phyloP scores from a whole-genome alignment of 768 basidiomycete genomes.

The Serendipita sp. region DNA sequence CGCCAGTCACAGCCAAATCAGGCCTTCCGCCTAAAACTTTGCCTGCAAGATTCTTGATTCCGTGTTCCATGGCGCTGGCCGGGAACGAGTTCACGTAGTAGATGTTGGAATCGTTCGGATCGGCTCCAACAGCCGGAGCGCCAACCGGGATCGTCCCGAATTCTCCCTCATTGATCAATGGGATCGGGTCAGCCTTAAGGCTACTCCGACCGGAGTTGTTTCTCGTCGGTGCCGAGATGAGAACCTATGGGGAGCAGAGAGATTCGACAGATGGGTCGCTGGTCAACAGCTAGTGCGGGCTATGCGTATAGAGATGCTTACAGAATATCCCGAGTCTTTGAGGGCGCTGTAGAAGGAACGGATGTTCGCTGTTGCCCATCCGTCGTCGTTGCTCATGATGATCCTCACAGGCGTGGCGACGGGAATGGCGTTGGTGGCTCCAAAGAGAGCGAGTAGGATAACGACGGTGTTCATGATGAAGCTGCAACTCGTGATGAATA shows the following conservation, averaged over 20 bases:
- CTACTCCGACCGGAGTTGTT: constrained; percentile 33
- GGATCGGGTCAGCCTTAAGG: constrained; percentile 20
- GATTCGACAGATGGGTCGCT: no score
- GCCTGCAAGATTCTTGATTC: constrained; percentile 31
- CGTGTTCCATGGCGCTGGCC: constrained; percentile 24
- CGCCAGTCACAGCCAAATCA: constrained; percentile 31
- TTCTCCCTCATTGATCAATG: constrained; percentile 19
- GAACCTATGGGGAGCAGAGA: constrained; percentile 13
- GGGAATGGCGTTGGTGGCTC: constrained; percentile 8
- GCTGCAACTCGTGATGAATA: not conserved
- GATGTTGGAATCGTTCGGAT: constrained; percentile 23
- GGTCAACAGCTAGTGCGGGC: not conserved
- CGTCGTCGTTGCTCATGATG: constrained; percentile 22
- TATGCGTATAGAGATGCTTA: constrained; percentile 12
- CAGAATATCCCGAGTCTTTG: constrained; percentile 24
- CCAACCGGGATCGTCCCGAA: constrained; percentile 27
- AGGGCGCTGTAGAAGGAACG: constrained; percentile 27
- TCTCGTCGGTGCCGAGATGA: constrained; percentile 30
- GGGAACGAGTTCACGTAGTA: constrained; percentile 30
- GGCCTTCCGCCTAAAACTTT: constrained; percentile 23
- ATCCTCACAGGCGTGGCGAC: constrained; percentile 13
- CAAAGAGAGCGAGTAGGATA: not conserved
- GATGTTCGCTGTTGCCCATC: constrained; percentile 32
- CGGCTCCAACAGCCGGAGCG: constrained; percentile 27
- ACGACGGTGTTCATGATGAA: not conserved